Evolutionary conservation across 2,329 filamentous ascomycete genomes (phyloP), one percentile per base, ranked within the genome.

Genomic region (Pseudocercospora eumusae): DNA sequence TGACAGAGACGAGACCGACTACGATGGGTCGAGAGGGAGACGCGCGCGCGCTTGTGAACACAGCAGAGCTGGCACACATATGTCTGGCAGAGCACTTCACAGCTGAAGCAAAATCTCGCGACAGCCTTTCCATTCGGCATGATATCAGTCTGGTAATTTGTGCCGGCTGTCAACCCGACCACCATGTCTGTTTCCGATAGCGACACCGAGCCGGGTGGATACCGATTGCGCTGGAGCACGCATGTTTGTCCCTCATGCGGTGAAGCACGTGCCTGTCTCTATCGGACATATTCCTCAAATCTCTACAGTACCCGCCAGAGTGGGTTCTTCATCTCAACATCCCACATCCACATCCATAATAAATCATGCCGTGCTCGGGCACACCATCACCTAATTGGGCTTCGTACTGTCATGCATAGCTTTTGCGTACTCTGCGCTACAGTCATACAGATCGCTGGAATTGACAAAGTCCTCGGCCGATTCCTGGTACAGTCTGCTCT

Each of bases 401-500:
- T 52, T 54, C 60, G 42, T 52, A 56, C 56, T 50, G 40, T 59
- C 40, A 36, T 59, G 25, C 49, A 59, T 50, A 59, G 58, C 25
- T 57, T 20, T 28, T 62, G 56, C 60, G 55, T 56, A 25, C 47
- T 61, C 23, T 58, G 50, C 62, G 59, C 52, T 61, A 62, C 60
- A 56, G 56, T 64, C 23, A 54, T 59, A 56, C 59, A 64, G 53
- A 62, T 36, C 44, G 56, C 50, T 56, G 28, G 49, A 54, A 54
- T 55, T 40, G 33, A 50, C 31, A 49, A 54, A 18, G 15, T 54
- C 36, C 36, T 18, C 4, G 36, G 36, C 36, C n/a, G 52, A 27
- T 33, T 36, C 18, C 40, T 56, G 56, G 50, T 53, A 57, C 60
- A 52, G 50, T 52, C 25, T 36, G 11, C 20, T 20, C 40, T 25